phyloP scores from a whole-genome alignment of 768 basidiomycete genomes.

The Boletellus ananas region DNA sequence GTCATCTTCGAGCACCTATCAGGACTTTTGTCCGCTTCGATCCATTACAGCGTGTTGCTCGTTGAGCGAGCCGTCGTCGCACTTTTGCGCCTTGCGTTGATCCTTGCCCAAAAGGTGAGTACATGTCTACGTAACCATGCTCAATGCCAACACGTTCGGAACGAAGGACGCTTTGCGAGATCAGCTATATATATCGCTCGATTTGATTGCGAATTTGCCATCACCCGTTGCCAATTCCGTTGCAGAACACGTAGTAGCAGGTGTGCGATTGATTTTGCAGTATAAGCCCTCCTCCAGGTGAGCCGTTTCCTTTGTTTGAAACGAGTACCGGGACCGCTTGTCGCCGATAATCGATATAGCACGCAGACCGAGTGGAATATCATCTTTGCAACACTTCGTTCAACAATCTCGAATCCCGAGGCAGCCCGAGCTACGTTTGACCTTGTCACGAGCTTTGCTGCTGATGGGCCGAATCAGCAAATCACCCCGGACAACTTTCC shows the following conservation, averaged over 20 bases:
- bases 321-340: background rate
- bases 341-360: constrained; percentile 34
- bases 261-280: constrained; percentile 75
- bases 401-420: constrained; percentile 81
- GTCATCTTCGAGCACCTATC: constrained; percentile 92
- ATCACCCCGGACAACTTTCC: constrained; percentile 76
- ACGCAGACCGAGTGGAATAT: constrained; percentile 97
- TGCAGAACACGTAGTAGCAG: constrained; percentile 87
- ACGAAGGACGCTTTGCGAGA: constrained; percentile 76
- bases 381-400: constrained; percentile 81
- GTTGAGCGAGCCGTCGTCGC: constrained; percentile 94
- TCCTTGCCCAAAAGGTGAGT: constrained; percentile 74
- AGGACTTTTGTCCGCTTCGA: constrained; percentile 67
- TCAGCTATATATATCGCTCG: constrained; percentile 92
- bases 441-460: constrained; percentile 62
- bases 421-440: constrained; percentile 84
- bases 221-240: constrained; percentile 73
- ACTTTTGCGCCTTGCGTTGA: constrained; percentile 76
- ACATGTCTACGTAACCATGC: background rate
- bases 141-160: background rate
- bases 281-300: constrained; percentile 68
- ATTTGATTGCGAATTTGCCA: constrained; percentile 81
- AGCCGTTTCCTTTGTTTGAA: background rate
- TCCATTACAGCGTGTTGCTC: constrained; percentile 83
- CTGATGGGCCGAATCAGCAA: constrained; percentile 55